Base-by-base conservation (phyloP, 2,329 filamentous ascomycete species). In the Pseudogymnoascus sp. region DNA sequence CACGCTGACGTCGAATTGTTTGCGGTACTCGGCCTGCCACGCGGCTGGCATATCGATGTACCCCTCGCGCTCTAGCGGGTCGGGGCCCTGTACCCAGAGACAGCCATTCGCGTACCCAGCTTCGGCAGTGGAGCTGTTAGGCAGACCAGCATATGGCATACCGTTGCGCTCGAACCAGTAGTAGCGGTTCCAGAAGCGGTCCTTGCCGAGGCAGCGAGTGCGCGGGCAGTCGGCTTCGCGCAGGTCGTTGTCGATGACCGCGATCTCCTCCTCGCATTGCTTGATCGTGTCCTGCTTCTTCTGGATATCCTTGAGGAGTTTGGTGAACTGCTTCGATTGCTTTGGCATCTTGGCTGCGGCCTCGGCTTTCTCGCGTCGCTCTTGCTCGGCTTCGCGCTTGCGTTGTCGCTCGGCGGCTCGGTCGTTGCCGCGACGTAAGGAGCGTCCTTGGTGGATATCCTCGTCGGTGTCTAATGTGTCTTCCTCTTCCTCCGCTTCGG, bases 121-220 rank as follows among this genome's bases (percentile, higher is more conserved):
- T 52, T 86, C 81, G 0, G 91, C 89, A 1, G 93, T 97, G 14
- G 92, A 97, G 74, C 91, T 96, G 66, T 84, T 85, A 0, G 92
- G 92, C 62, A 97, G 81, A 4, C 94, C 94, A 33, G 83, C 91
- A 70, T 93, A 96, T 0, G 94, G 94, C 92, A 97, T 97, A 23
- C 92, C 94, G 71, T 97, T 99, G 66, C 93, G 88, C 76, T 99
- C 94, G 74, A 97, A 97, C 93, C 94, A 99, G 80, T 95, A 97
- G 76, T 97, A 99, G 61, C 93, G 86, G 75, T 99, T 97, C 86
- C 93, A 96, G 80, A 96, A 99, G 49, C 94, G 86, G 75, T 99
- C 94, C 73, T 94, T 93, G 64, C 94, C 94, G 25, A 99, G 81
- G 16, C 93, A 86, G 66, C 91, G 87, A 16, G 92, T 96, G 65